Base-by-base conservation (phyloP, 2,329 filamentous ascomycete species). In the Falciphora oryzae region DNA sequence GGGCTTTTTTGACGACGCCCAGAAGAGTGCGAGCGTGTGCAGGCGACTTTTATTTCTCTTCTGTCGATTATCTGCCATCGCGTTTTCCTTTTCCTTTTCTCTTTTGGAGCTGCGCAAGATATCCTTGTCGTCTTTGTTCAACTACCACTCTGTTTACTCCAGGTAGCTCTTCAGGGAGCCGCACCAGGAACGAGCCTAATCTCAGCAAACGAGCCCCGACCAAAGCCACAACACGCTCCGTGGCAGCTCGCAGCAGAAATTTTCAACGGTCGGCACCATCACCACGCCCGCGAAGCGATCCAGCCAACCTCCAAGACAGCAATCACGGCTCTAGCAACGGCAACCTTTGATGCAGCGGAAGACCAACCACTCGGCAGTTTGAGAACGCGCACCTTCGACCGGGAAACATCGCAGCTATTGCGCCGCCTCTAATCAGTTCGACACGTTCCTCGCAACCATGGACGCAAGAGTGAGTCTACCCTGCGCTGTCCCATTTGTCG, bases 391-490 rank as follows among this genome's bases (percentile, higher is more conserved):
- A 22, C 44, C 8, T 53, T 10, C 18, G 44, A 53, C 18, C 16
- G 44, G n/a, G 7, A 53, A 53, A n/a, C 44, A 53, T 50, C 16
- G 18, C 38, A 22, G 5, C 38, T 22, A 18, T 53, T 10, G 18
- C 44, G n/a, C 27, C 27, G 29, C 27, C 4, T 28, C 25, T 13
- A 28, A 18, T 29, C 10, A 56, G 16, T 14, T 57, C 16, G 7
- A 18, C 31, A 31, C 25, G 16, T 53, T 16, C 14, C 38, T n/a
- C 27, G 28, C 53, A 59, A 73, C 66, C 64, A 79, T 79, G 77
- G 77, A 79, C 70, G 75, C 76, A 59, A 76, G 75, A 71, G 77
- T 79, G 73, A 72, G 75, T 71, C 65, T 60, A 58, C 63, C 27
- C 57, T 56, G 18, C 31, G n/a, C 25, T 62, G 16, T 58, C 27